A percentile compares a stretch with the other conserved stretches of the same genome.
Conservation (phyloP, 495 filamentous ascomycete species). For the Neurospora sp. region DNA sequence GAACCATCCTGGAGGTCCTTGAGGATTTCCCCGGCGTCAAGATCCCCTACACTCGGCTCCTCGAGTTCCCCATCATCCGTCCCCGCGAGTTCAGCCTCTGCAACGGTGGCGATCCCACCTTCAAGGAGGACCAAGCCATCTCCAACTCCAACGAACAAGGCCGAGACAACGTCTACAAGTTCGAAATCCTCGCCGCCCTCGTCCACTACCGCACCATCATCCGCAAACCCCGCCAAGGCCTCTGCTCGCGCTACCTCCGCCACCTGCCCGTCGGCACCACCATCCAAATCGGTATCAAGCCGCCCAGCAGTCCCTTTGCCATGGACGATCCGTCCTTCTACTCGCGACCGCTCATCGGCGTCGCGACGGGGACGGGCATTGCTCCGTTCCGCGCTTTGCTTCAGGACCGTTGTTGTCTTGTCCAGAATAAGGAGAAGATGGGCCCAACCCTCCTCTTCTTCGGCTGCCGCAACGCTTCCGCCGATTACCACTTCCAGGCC, state of each 20-base stretch:
- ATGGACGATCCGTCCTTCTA: background rate
- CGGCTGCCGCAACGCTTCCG: constrained; percentile 60
- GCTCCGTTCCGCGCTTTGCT: constrained; percentile 78
- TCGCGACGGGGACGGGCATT: constrained; percentile 85
- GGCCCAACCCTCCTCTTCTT: constrained; percentile 53
- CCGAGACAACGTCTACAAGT: constrained; percentile 11
- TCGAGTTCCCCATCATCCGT: constrained; percentile 64
- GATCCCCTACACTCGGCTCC: constrained; percentile 63
- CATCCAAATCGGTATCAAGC: constrained; percentile 45
- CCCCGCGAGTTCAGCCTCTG: constrained; percentile 83
- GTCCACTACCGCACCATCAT: constrained; percentile 87
- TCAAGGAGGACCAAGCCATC: background rate
- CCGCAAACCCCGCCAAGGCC: constrained; percentile 72
- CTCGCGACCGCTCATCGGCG: constrained; percentile 55
- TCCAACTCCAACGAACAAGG: background rate
- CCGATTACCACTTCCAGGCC: constrained; percentile 69
- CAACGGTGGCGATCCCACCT: constrained; percentile 46
- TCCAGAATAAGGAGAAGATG: constrained; percentile 5
- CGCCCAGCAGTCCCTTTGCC: constrained; percentile 6
- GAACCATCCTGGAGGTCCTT: constrained; percentile 83
- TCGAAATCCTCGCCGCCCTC: constrained; percentile 81
- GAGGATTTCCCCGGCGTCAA: constrained; percentile 79
- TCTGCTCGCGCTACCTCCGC: constrained; percentile 81
- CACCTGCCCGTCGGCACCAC: constrained; percentile 46
- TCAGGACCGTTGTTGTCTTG: constrained; percentile 47